phyloP scores from a whole-genome alignment of 2,329 filamentous ascomycete species.

The Taxawa tesnikishii region DNA sequence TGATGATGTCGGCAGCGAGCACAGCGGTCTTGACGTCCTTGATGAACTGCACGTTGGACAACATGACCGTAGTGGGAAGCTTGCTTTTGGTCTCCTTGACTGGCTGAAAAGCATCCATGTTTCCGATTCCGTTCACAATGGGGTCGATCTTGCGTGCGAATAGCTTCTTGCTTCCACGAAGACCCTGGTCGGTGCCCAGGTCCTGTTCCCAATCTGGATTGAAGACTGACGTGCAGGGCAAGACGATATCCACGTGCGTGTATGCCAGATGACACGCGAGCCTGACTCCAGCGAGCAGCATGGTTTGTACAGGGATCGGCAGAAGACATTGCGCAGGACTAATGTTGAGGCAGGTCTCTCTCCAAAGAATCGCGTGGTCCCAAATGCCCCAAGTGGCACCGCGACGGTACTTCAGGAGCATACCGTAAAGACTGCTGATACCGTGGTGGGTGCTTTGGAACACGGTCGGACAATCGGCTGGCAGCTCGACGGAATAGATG shows the following conservation, averaged over 20 bases:
- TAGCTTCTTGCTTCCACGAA: conserved; percentile 42
- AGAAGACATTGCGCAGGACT: conserved; percentile 27
- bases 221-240: conserved; percentile 49
- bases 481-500: conserved; percentile 38
- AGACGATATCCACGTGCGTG: conserved; percentile 46
- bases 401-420: conserved; percentile 44
- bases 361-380: conserved; percentile 47
- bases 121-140: conserved; percentile 52
- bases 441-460: conserved; percentile 47
- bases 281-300: conserved; percentile 26
- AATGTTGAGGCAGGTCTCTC: conserved; percentile 26
- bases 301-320: conserved; percentile 27
- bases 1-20: conserved; percentile 51
- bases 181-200: conserved; percentile 46
- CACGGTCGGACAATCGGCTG: conserved; percentile 36
- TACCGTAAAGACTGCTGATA: conserved; percentile 41
- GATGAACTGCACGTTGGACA: conserved; percentile 47
- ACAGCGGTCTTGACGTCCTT: conserved; percentile 56
- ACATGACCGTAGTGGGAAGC: conserved; percentile 51
- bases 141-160: conserved; percentile 51
- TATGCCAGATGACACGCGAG: conserved; percentile 27
- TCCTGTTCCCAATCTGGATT: conserved; percentile 54
- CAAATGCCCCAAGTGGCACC: conserved; percentile 43
- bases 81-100: conserved; percentile 47
- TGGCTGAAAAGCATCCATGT: conserved; percentile 51